These are phyloP conservation scores for Zasmidium cellare DNA, from an alignment of 2,329 filamentous ascomycete genomes.

Conservation along the genomic window DNA sequence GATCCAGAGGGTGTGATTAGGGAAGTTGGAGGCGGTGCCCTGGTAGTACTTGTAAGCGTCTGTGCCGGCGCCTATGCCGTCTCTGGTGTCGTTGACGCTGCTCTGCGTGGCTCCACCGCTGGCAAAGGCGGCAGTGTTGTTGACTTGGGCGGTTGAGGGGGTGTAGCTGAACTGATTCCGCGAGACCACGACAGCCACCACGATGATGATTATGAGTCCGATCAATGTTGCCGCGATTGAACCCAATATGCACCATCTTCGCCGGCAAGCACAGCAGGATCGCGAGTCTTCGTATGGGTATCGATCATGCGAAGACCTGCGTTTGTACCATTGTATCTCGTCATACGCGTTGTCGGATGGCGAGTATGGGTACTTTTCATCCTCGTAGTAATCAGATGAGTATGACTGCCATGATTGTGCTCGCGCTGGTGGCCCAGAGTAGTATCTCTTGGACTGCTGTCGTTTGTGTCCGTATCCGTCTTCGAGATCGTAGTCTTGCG, in stretches of 20 bases:
- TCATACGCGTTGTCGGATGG: background rate
- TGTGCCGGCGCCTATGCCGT: slow-evolving; percentile 25
- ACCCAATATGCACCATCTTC: slow-evolving; percentile 27
- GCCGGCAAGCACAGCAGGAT: slow-evolving; percentile 14
- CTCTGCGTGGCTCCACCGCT: slow-evolving; percentile 31
- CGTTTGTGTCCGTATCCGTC: background rate
- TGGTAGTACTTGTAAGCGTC: slow-evolving; percentile 36
- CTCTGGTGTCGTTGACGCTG: slow-evolving; percentile 25
- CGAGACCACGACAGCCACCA: slow-evolving; percentile 28
- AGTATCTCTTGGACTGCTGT: background rate
- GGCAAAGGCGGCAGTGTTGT: slow-evolving; percentile 30
- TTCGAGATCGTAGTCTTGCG: too few relatives aligned
- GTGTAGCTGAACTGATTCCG: slow-evolving; percentile 29
- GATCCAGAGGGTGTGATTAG: slow-evolving; percentile 21
- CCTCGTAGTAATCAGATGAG: background rate
- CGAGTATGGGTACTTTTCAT: background rate
- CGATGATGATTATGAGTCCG: slow-evolving; percentile 20
- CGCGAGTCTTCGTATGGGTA: background rate
- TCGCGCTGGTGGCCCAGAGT: background rate
- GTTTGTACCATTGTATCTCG: slow-evolving; percentile 1
- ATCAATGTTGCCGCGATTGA: slow-evolving; percentile 20
- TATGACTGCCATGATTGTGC: background rate
- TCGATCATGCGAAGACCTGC: background rate
- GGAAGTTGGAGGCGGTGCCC: slow-evolving; percentile 25
- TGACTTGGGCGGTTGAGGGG: slow-evolving; percentile 31